These are phyloP conservation scores for Colletotrichum sp. DNA, from an alignment of 2,329 filamentous ascomycete species.

Conservation along the genomic window DNA sequence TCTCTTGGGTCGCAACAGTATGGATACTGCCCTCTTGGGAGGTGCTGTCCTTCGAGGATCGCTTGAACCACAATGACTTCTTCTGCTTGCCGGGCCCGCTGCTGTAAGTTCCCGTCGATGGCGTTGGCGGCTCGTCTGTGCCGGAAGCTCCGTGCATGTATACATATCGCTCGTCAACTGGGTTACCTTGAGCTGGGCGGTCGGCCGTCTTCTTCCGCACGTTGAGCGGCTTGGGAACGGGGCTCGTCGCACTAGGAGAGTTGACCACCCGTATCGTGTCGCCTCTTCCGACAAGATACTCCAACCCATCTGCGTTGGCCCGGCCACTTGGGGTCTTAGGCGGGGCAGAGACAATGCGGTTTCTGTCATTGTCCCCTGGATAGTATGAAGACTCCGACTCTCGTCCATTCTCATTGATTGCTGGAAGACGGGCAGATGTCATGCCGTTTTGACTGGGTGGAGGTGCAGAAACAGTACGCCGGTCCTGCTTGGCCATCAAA, in stretches of 20 bases:
- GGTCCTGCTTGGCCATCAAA: conserved; percentile 41
- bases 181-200: not conserved
- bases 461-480: conserved; percentile 57
- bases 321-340: conserved; percentile 28
- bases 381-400: conserved; percentile 15
- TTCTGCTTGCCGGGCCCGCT: conserved; percentile 42
- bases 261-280: conserved; percentile 62
- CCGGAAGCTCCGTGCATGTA: conserved; percentile 26
- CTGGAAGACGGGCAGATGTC: conserved; percentile 46
- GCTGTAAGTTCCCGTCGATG: conserved; percentile 21
- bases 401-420: conserved; percentile 50
- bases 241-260: conserved; percentile 45
- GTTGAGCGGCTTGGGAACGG: conserved; percentile 44
- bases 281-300: conserved; percentile 50
- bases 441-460: conserved; percentile 45
- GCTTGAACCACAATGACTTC: conserved; percentile 57
- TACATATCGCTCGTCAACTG: conserved; percentile 26
- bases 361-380: conserved; percentile 31
- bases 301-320: conserved; percentile 41
- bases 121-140: conserved; percentile 23
- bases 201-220: conserved; percentile 42
- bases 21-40: conserved; percentile 22
- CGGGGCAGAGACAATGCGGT: conserved; percentile 53
- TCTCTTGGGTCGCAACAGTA: conserved; percentile 11
- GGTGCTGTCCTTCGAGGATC: conserved; percentile 44